These are phyloP conservation scores for Ophiostoma australiae DNA, from an alignment of 2,329 filamentous ascomycete genomes.

Conservation along the genomic window DNA sequence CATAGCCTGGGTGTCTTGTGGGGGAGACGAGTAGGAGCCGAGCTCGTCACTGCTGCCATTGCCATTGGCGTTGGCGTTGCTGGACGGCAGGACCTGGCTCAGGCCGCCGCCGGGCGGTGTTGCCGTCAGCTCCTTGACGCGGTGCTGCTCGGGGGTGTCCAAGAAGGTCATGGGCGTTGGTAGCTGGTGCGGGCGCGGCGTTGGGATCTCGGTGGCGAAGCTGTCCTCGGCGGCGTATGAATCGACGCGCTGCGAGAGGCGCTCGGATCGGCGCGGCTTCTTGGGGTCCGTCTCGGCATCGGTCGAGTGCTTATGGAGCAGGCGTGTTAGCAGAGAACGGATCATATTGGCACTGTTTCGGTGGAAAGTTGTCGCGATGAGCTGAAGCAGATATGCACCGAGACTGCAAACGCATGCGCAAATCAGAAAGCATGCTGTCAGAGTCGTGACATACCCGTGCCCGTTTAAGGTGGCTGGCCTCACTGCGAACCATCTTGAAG, in stretches of 20 bases:
- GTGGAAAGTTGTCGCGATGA: background rate
- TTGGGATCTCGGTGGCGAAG: slow-evolving; percentile 18
- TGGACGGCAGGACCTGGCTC: slow-evolving; percentile 47
- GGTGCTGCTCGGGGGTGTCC: slow-evolving; percentile 45
- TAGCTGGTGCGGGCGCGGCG: slow-evolving; percentile 48
- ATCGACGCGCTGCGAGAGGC: slow-evolving; percentile 54
- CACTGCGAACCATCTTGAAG: slow-evolving; percentile 27
- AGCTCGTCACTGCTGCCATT: slow-evolving; percentile 32
- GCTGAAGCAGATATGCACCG: background rate
- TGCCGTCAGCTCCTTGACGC: slow-evolving; percentile 63
- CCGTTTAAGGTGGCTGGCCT: slow-evolving; percentile 33
- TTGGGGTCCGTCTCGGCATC: slow-evolving; percentile 63
- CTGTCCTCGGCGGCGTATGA: slow-evolving; percentile 19
- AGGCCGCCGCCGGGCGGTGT: slow-evolving; percentile 61
- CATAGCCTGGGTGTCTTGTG: slow-evolving; percentile 67
- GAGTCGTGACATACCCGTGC: slow-evolving; percentile 30
- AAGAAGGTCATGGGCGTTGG: slow-evolving; percentile 74
- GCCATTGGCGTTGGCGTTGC: background rate
- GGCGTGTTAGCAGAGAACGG: slow-evolving; percentile 21
- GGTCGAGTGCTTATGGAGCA: slow-evolving; percentile 54
- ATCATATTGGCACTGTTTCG: background rate
- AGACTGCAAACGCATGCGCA: background rate
- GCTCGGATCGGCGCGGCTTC: slow-evolving; percentile 75
- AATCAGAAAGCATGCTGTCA: background rate
- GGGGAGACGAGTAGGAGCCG: slow-evolving; percentile 48